Conservation (phyloP, 129 eudicot genomes). For the Helianthus tuberosus region DNA sequence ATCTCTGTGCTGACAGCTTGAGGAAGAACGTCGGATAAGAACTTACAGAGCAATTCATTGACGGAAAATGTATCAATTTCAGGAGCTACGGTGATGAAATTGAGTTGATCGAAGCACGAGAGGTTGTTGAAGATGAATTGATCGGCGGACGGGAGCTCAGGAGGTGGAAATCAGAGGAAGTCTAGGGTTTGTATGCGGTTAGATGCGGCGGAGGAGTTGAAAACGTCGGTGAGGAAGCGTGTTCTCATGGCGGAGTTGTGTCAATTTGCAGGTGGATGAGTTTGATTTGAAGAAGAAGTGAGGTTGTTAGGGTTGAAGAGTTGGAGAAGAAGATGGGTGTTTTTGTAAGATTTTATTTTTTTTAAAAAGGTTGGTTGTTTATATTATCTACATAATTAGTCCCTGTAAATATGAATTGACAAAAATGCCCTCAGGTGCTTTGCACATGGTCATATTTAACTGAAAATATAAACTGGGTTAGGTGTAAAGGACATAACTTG, state of each 20-base stretch:
- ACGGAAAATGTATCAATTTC: constrained; percentile 50
- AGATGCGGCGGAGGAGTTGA: constrained; percentile 47
- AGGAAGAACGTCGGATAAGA: constrained; percentile 77
- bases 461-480: too few relatives aligned
- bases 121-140: constrained; percentile 26
- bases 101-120: constrained; percentile 41
- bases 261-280: neutral
- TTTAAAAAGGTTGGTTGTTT: too few relatives aligned
- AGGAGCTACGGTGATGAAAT: constrained; percentile 28
- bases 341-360: too few relatives aligned
- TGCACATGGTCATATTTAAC: too few relatives aligned
- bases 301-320: too few relatives aligned
- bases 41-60: constrained; percentile 52
- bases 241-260: constrained; percentile 62
- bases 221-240: constrained; percentile 62
- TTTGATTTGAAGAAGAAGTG: too few relatives aligned
- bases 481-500: too few relatives aligned
- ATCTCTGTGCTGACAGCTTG: constrained; percentile 32
- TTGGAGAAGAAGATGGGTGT: too few relatives aligned
- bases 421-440: too few relatives aligned
- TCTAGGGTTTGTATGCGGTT: constrained; percentile 42
- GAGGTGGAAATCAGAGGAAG: constrained; percentile 72
- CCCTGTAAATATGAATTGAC: too few relatives aligned
- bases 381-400: too few relatives aligned
- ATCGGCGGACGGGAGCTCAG: constrained; percentile 48